These are phyloP conservation scores for Phytophthora citrophthora DNA, from an alignment of 352 stramenopile species.

Conservation along the genomic window DNA sequence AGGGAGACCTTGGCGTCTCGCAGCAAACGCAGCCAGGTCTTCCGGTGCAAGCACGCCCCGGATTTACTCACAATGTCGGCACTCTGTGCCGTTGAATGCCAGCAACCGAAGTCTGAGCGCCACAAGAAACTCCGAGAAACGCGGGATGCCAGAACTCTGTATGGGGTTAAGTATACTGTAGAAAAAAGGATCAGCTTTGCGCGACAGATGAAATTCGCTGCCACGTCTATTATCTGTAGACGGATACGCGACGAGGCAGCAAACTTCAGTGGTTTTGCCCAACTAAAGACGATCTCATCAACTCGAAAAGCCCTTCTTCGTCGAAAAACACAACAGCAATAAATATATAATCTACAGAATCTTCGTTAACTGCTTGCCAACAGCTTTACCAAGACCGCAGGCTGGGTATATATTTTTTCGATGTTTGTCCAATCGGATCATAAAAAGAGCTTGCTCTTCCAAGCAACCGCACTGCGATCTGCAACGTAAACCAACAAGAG, in stretches of 20 bases:
- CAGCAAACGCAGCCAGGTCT: conserved; percentile 14
- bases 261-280: conserved; percentile 5
- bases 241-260: conserved; percentile 23
- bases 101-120: not conserved
- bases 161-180: conserved; percentile 15
- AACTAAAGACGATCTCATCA: not conserved
- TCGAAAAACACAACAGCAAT: too few species aligned
- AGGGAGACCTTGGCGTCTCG: conserved; percentile 13
- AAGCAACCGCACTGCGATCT: conserved; percentile 6
- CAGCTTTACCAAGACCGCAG: too few species aligned
- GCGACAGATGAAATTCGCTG: not conserved
- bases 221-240: conserved; percentile 24
- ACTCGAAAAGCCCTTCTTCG: too few species aligned
- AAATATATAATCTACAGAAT: too few species aligned
- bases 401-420: too few species aligned
- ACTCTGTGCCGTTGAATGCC: conserved; percentile 13
- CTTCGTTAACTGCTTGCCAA: too few species aligned
- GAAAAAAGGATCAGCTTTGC: conserved; percentile 15
- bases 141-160: not conserved
- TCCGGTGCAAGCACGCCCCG: conserved; percentile 1
- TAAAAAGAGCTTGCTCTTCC: conserved; percentile 20
- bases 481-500: conserved; percentile 7
- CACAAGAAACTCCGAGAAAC: conserved; percentile 25
- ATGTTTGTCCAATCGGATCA: conserved; percentile 20
- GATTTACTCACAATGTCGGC: not conserved